Conservation (phyloP, 2,329 filamentous ascomycete genomes). For the Cladophialophora exuberans region DNA sequence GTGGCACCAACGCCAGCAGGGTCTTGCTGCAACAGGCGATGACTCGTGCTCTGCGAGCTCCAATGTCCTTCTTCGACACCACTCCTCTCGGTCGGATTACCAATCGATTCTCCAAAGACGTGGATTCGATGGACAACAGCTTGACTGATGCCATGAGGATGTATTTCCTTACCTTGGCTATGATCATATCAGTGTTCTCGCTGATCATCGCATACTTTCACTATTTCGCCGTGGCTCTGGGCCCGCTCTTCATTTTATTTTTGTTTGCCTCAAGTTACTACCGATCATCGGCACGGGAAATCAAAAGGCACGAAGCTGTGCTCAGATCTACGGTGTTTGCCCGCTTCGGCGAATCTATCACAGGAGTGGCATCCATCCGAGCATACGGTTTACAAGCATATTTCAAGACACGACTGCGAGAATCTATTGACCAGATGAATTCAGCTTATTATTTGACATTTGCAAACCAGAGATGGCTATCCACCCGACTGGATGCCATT, state of each 20-base stretch:
- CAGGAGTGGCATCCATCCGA: constrained; percentile 80
- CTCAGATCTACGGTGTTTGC: constrained; percentile 87
- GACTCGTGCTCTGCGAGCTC: constrained; percentile 68
- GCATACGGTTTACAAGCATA: constrained; percentile 81
- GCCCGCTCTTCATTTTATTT: constrained; percentile 74
- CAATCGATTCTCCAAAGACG: constrained; percentile 93
- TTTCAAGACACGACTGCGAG: constrained; percentile 71
- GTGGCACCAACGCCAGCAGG: constrained; percentile 80
- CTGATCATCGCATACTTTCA: constrained; percentile 95
- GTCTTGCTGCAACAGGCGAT: constrained; percentile 81
- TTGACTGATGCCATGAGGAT: constrained; percentile 88
- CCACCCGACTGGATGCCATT: constrained; percentile 79
- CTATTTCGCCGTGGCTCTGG: constrained; percentile 76
- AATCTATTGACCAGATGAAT: constrained; percentile 87
- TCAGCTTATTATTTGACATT: constrained; percentile 93
- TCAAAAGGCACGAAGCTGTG: constrained; percentile 91
- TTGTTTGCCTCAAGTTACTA: constrained; percentile 85
- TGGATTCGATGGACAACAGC: constrained; percentile 95
- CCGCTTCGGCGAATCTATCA: constrained; percentile 86
- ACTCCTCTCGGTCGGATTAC: constrained; percentile 94
- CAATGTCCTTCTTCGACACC: constrained; percentile 93
- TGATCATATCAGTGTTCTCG: constrained; percentile 81
- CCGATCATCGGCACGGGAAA: constrained; percentile 84
- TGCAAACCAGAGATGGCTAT: constrained; percentile 93
- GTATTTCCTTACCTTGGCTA: constrained; percentile 83